A percentile compares a stretch with the other conserved stretches of the same genome.
These are phyloP conservation scores for Penicillium vulpinum DNA, from an alignment of 2,329 filamentous ascomycete species.

Conservation along the genomic window DNA sequence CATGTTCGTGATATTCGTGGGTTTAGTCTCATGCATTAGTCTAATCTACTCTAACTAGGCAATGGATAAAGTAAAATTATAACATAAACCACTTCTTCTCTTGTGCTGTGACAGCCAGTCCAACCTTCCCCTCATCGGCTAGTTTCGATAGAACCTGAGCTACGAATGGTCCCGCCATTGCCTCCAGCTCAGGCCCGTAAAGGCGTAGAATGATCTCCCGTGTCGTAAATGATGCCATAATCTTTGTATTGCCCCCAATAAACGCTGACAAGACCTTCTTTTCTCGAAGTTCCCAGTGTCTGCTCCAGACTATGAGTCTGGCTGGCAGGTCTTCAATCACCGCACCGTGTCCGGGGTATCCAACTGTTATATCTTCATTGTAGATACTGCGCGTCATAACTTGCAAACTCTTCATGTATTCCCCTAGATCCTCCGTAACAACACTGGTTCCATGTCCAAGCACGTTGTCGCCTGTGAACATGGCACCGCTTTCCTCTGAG, in stretches of 20 bases:
- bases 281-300: slow-evolving; percentile 6
- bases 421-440: slow-evolving; percentile 3
- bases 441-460: slow-evolving; percentile 10
- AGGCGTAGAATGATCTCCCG: not conserved
- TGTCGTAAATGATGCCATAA: not conserved
- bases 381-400: not conserved
- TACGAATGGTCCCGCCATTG: slow-evolving; percentile 1
- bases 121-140: slow-evolving; percentile 1
- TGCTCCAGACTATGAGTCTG: not conserved
- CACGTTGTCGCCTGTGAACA: slow-evolving; percentile 11
- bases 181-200: not conserved
- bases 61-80: not conserved
- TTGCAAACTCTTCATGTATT: slow-evolving; percentile 5
- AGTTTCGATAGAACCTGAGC: slow-evolving; percentile 4
- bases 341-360: slow-evolving; percentile 8
- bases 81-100: slow-evolving; percentile 7
- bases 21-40: not conserved
- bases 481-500: not conserved
- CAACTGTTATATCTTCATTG: not conserved
- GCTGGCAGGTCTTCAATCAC: slow-evolving; percentile 4
- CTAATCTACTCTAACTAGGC: not conserved
- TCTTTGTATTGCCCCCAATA: not conserved
- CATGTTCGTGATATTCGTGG: no score
- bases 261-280: slow-evolving; percentile 2
- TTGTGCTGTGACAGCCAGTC: not conserved